These are phyloP conservation scores for Carnegiea gigantea DNA, from an alignment of 179 eudicot species.

Conservation along the genomic window DNA sequence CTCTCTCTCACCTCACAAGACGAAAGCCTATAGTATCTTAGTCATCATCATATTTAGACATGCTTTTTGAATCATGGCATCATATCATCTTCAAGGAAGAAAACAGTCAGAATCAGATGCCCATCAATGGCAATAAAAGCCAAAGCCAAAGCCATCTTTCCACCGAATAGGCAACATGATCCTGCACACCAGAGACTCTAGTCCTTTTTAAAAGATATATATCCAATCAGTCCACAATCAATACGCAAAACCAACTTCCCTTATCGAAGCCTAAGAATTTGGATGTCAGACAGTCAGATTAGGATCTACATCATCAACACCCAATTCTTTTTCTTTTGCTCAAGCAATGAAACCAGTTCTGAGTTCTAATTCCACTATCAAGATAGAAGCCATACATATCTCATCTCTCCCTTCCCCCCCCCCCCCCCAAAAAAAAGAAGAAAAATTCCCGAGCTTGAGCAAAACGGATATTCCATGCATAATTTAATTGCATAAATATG, in stretches of 20 bases:
- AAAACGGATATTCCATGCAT: neutral
- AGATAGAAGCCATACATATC: neutral
- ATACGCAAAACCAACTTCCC: neutral
- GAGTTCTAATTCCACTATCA: neutral
- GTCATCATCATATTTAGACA: too few relatives aligned
- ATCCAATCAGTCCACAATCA: neutral
- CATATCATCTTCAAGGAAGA: neutral
- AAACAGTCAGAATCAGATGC: neutral
- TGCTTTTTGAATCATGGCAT: too few relatives aligned
- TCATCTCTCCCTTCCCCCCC: neutral
- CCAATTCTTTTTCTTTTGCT: neutral
- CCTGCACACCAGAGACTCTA: neutral
- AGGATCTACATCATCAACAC: neutral
- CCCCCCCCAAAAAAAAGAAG: neutral
- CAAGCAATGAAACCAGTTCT: neutral
- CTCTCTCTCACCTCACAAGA: too few relatives aligned
- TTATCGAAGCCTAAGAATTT: neutral
- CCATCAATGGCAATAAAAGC: neutral
- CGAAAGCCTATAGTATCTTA: too few relatives aligned
- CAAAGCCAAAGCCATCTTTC: neutral
- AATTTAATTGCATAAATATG: neutral
- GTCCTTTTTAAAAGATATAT: neutral
- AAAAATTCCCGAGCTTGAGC: too few relatives aligned
- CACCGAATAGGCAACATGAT: neutral
- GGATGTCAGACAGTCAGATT: neutral